Base-by-base conservation (phyloP, 805 yeast genomes). In the Wickerhamiella slavikovae region DNA sequence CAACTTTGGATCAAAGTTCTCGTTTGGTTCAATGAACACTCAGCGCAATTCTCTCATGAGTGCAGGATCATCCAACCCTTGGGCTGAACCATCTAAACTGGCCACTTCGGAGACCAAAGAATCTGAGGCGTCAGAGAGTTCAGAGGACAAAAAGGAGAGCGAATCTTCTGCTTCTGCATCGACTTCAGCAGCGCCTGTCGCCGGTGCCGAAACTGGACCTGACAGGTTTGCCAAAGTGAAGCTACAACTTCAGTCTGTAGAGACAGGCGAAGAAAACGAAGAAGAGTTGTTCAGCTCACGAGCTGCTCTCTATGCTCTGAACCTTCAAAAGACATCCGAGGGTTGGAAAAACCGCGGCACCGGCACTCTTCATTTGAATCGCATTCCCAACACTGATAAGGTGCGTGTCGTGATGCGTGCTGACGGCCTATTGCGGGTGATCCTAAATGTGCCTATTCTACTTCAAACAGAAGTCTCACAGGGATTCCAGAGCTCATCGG, bases 301-400 rank as follows among this genome's bases (percentile, higher is more conserved):
- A 28, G 79, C 91, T 3, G 79, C 83, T 45, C 55, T 89, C 17
- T 89, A 83, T 47, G 70, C 66, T 18, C 54, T 79, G 40, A 76
- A 77, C 42, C 55, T 83, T 18, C 55, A 71, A 0, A 64, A 69
- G 22, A 58, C 75, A 3, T 48, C 64, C 6, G 68, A 63, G 12
- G 94, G 94, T 2, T 89, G 98, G 98, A 89, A 79, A 48, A 98
- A 89, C 52, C 68, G 89, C 44, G 98, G 98, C 15, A 61, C 76
- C 24, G 98, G 98, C 2, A 63, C 68, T 4, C 54, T 89, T n/a
- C 93, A 79, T 46, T 63, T 89, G 16, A 85, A 89, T 50, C 50
- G 52, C 27, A 44, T 49, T 29, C 36, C 36, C 18, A 35, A 33
- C 4, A 39, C 31, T 17, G 29, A 31, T 7, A 64, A 63, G 31